Conservation (phyloP, 78 protist genomes). For the Speleostelium caveatum region DNA sequence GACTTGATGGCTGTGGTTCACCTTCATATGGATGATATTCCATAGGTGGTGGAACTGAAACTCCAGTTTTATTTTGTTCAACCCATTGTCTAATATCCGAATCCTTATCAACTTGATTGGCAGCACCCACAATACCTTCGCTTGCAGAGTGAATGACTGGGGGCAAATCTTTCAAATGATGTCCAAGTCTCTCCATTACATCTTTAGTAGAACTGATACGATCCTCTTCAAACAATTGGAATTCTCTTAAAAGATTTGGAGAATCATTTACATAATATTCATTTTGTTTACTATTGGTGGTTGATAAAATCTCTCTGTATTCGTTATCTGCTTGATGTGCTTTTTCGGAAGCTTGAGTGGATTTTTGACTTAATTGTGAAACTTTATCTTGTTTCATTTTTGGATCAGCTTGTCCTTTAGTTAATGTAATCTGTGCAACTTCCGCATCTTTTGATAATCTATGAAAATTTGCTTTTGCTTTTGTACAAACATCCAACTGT, state of each 20-base stretch:
- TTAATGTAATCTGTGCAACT: constrained; percentile 49
- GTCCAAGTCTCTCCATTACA: constrained; percentile 22
- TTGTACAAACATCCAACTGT: constrained; percentile 47
- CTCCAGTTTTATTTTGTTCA: constrained; percentile 60
- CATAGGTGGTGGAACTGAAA: constrained; percentile 38
- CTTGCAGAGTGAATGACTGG: constrained; percentile 37
- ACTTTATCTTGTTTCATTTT: constrained; percentile 75
- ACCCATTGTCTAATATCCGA: constrained; percentile 76
- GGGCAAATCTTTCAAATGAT: constrained; percentile 49
- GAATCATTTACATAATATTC: constrained; percentile 55
- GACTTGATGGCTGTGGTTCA: constrained; percentile 17
- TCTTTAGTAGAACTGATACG: constrained; percentile 41
- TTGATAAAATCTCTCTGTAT: constrained; percentile 35
- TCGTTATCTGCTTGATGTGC: constrained; percentile 77
- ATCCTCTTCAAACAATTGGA: constrained; percentile 83
- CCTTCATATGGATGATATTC: constrained; percentile 71
- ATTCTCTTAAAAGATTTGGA: constrained; percentile 74
- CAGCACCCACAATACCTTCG: constrained; percentile 31
- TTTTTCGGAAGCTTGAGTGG: constrained; percentile 72
- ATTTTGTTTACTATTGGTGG: constrained; percentile 62
- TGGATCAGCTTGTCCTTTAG: constrained; percentile 78
- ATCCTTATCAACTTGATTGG: constrained; percentile 54
- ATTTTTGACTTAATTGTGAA: constrained; percentile 32
- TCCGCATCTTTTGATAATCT: constrained; percentile 80
- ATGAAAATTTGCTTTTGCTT: constrained; percentile 80